phyloP scores from a whole-genome alignment of 2,329 filamentous ascomycete species.

The Fusarium bulbicola region DNA sequence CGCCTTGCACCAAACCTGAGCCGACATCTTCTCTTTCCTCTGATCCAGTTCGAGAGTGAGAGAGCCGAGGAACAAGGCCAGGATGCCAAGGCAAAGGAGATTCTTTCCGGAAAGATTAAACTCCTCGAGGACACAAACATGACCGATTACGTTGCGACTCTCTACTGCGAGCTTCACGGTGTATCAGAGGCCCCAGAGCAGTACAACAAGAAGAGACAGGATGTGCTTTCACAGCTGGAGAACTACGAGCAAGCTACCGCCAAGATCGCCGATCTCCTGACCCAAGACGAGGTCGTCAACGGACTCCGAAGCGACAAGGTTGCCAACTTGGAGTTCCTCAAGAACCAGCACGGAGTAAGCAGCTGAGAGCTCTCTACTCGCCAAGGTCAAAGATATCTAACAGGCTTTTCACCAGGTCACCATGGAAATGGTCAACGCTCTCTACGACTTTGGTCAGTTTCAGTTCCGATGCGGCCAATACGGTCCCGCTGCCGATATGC shows the following conservation, averaged over 20 bases:
- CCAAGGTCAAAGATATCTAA: slow-evolving; percentile 26
- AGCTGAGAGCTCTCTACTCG: slow-evolving; percentile 8
- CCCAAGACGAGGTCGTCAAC: slow-evolving; percentile 87
- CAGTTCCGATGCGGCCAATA: slow-evolving; percentile 99
- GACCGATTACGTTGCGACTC: slow-evolving; percentile 94
- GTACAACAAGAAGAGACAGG: slow-evolving; percentile 88
- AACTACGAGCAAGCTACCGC: slow-evolving; percentile 86
- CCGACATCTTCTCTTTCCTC: slow-evolving; percentile 94
- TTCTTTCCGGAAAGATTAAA: slow-evolving; percentile 88
- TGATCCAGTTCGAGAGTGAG: slow-evolving; percentile 89
- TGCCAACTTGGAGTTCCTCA: slow-evolving; percentile 97
- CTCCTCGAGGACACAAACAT: slow-evolving; percentile 98
- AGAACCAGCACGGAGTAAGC: slow-evolving; percentile 91
- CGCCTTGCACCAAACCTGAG: slow-evolving; percentile 93
- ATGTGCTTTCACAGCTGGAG: slow-evolving; percentile 84
- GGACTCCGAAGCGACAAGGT: slow-evolving; percentile 96
- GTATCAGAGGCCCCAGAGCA: slow-evolving; percentile 81
- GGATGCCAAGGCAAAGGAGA: slow-evolving; percentile 68
- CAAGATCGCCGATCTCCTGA: slow-evolving; percentile 88
- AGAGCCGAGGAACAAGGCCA: slow-evolving; percentile 80
- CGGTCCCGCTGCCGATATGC: slow-evolving; percentile 84
- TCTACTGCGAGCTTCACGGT: slow-evolving; percentile 89
- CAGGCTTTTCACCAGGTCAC: slow-evolving; percentile 68
- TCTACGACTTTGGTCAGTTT: slow-evolving; percentile 96
- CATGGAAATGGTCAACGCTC: slow-evolving; percentile 91